These are phyloP conservation scores for Alopecurus myosuroides DNA, from an alignment of 176 grass and related monocot species.

Conservation along the genomic window DNA sequence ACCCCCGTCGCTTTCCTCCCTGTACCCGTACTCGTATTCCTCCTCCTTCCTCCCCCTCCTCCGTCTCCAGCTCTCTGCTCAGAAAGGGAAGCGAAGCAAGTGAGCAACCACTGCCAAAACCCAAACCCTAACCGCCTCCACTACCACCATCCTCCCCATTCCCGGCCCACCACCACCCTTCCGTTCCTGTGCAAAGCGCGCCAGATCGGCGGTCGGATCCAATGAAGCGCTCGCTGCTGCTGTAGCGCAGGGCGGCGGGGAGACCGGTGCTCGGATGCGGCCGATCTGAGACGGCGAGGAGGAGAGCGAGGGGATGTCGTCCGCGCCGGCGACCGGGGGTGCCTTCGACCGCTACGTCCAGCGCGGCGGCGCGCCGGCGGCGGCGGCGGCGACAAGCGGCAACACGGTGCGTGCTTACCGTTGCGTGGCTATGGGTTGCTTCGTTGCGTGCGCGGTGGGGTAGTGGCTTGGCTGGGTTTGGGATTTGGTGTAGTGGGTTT, in stretches of 20 bases:
- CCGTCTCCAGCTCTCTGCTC: neutral
- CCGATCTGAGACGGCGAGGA: conserved; percentile 36
- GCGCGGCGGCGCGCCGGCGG: conserved; percentile 14
- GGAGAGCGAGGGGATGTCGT: conserved; percentile 40
- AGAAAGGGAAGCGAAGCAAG: neutral
- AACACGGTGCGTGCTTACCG: conserved; percentile 43
- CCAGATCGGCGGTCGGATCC: conserved; percentile 39
- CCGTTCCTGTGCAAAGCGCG: neutral
- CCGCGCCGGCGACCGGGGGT: conserved; percentile 41
- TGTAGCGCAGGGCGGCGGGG: conserved; percentile 2
- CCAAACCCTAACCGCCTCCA: conserved; percentile 34
- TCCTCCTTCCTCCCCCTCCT: neutral
- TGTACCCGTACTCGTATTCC: neutral
- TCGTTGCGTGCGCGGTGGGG: conserved; percentile 29
- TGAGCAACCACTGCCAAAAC: conserved; percentile 6
- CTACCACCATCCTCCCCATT: neutral
- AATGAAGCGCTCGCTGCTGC: neutral
- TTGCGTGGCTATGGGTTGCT: neutral
- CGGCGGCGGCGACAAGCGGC: conserved; percentile 24
- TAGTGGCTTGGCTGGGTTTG: neutral
- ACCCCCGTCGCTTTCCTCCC: neutral
- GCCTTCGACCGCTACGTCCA: conserved; percentile 59
- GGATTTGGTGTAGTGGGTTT: conserved; percentile 33
- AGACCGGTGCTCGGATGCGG: neutral
- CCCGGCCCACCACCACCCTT: neutral